These are phyloP conservation scores for Fusarium sp. DNA, from an alignment of 2,329 filamentous ascomycete species.

Conservation along the genomic window DNA sequence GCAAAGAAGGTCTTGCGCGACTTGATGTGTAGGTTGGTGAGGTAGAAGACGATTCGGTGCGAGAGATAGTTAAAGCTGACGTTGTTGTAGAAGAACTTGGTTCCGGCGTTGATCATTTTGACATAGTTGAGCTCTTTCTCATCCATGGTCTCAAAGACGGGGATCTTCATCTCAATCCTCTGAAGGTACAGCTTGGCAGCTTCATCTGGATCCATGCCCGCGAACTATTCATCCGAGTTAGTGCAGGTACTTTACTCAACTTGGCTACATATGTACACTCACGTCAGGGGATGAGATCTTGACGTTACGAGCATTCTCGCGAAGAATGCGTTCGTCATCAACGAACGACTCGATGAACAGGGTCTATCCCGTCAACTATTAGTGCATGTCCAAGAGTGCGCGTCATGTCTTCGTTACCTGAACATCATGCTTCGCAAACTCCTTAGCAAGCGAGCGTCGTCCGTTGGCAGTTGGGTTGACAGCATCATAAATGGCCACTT, in stretches of 20 bases:
- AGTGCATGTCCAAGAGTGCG: not conserved
- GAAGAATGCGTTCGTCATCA: conserved; percentile 90
- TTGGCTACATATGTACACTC: conserved; percentile 46
- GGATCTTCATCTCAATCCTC: conserved; percentile 91
- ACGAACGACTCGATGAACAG: conserved; percentile 97
- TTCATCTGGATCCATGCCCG: conserved; percentile 90
- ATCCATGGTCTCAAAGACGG: conserved; percentile 96
- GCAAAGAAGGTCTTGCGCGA: conserved; percentile 93
- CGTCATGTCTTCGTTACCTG: conserved; percentile 63
- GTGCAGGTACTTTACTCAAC: not conserved
- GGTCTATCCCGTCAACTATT: conserved; percentile 65
- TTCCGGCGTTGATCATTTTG: conserved; percentile 98
- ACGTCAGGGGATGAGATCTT: conserved; percentile 98
- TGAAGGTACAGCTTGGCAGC: conserved; percentile 91
- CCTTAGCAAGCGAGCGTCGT: conserved; percentile 86
- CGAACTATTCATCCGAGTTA: conserved; percentile 67
- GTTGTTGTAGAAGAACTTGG: conserved; percentile 95
- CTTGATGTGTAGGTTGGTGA: conserved; percentile 98
- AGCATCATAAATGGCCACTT: conserved; percentile 98
- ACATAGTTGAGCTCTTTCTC: conserved; percentile 96
- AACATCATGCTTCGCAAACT: conserved; percentile 97
- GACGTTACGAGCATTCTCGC: conserved; percentile 95
- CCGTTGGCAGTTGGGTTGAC: conserved; percentile 91
- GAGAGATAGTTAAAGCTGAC: conserved; percentile 96
- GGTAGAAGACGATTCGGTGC: conserved; percentile 97